A percentile compares a stretch with the other conserved stretches of the same genome.
Conservation (phyloP, 2,329 filamentous ascomycete genomes). For the Aspergillus costaricaensis region DNA sequence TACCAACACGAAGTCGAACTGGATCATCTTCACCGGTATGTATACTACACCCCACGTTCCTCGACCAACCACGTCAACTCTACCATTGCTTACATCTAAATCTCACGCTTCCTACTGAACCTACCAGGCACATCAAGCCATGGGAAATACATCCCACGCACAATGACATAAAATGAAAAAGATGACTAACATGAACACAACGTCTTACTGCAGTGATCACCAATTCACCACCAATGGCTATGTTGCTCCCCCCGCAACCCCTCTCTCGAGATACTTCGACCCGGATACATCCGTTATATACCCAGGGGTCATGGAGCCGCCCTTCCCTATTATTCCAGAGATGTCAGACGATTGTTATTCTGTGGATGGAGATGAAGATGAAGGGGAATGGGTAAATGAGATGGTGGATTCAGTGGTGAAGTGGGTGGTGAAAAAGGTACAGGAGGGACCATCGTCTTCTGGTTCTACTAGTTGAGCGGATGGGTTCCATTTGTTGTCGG, state of each 20-base stretch:
- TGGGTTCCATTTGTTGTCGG: too few species aligned
- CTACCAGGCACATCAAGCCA: too few species aligned
- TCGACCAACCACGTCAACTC: neutral
- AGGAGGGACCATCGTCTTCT: neutral
- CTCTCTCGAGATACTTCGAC: constrained; percentile 25
- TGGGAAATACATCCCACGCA: too few species aligned
- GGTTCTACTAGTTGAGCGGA: too few species aligned
- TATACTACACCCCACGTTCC: neutral
- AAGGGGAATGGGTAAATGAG: neutral
- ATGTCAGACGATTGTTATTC: constrained; percentile 8
- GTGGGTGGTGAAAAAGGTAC: neutral
- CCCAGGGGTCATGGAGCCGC: constrained; percentile 12
- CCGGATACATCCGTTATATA: constrained; percentile 17
- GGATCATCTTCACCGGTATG: neutral
- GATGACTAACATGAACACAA: too few species aligned
- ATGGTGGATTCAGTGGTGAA: constrained; percentile 3
- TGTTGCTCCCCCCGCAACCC: neutral
- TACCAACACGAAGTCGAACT: neutral
- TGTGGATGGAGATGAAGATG: neutral
- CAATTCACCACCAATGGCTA: neutral
- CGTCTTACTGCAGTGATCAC: neutral
- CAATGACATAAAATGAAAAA: too few species aligned
- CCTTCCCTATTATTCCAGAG: constrained; percentile 6
- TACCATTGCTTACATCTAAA: too few species aligned
- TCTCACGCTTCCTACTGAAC: too few species aligned